Evolutionary conservation across 2,329 filamentous ascomycete genomes (phyloP).

Genomic region (Colletotrichum euphorbiae): DNA sequence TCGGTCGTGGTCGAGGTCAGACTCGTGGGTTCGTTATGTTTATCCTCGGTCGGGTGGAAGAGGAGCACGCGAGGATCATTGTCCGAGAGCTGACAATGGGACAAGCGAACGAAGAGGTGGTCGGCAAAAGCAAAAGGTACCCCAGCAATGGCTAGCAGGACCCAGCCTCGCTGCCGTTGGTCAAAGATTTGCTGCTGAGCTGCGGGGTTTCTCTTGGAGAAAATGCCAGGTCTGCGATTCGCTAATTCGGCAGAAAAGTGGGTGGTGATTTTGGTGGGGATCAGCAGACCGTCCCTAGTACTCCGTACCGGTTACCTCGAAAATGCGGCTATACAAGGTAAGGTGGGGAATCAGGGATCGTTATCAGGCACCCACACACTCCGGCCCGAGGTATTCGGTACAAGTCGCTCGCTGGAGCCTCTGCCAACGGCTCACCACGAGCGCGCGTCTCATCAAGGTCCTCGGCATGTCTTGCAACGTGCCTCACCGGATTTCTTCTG

Average conservation of each 20-base stretch:
- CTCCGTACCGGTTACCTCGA: conserved; percentile 16
- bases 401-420: not conserved
- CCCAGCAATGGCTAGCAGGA: not conserved
- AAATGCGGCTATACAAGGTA: not conserved
- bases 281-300: not conserved
- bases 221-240: conserved; percentile 31
- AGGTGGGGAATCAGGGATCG: no score
- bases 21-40: conserved; percentile 29
- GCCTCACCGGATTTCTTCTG: not conserved
- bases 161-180: conserved; percentile 38
- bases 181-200: conserved; percentile 39
- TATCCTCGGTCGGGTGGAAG: conserved; percentile 40
- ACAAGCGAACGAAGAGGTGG: conserved; percentile 2
- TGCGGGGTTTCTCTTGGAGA: conserved; percentile 40
- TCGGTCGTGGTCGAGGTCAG: conserved; percentile 11
- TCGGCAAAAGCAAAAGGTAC: conserved; percentile 8
- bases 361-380: not conserved
- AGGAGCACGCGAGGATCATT: conserved; percentile 37
- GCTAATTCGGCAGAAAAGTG: conserved; percentile 13
- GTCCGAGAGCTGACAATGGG: conserved; percentile 19
- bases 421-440: conserved; percentile 4
- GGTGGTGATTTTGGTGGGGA: conserved; percentile 1
- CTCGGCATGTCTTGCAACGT: conserved; percentile 8
- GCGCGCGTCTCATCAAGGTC: conserved; percentile 14
- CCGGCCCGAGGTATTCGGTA: conserved; percentile 17